Evolutionary conservation across 805 yeast genomes (phyloP).

Genomic region (Spathaspora arborariae): DNA sequence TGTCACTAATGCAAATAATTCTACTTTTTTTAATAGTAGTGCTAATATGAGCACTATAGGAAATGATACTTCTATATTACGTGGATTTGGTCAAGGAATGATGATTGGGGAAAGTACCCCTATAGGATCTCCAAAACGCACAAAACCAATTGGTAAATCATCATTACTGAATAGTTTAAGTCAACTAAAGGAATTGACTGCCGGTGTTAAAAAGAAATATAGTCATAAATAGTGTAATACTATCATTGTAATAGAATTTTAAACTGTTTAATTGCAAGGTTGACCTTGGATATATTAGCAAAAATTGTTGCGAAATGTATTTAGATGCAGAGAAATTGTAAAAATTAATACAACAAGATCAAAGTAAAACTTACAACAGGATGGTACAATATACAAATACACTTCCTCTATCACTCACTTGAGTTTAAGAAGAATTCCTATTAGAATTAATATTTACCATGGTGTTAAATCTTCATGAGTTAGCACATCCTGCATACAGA

Average conservation of each 20-base stretch:
- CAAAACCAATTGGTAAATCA: conserved; percentile 1
- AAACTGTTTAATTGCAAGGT: too few species aligned
- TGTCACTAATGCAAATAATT: conserved; percentile 10
- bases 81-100: conserved; percentile 34
- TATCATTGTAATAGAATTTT: neutral
- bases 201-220: conserved; percentile 23
- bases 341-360: too few species aligned
- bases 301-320: too few species aligned
- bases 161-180: conserved; percentile 16
- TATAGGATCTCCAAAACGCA: conserved; percentile 20
- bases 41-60: neutral
- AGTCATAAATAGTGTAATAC: conserved; percentile 8
- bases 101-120: conserved; percentile 39
- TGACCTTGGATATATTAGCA: too few species aligned
- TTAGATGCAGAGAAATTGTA: too few species aligned
- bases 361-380: too few species aligned
- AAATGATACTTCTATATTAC: conserved; percentile 24
- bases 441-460: too few species aligned
- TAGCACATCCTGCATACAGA: too few species aligned
- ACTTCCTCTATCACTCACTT: too few species aligned
- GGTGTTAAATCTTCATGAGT: too few species aligned
- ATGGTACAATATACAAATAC: too few species aligned
- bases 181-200: conserved; percentile 23
- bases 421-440: too few species aligned
- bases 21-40: conserved; percentile 15